Evolutionary conservation across 2,329 filamentous ascomycete genomes (phyloP).

Genomic region (Ilyonectria destructans): DNA sequence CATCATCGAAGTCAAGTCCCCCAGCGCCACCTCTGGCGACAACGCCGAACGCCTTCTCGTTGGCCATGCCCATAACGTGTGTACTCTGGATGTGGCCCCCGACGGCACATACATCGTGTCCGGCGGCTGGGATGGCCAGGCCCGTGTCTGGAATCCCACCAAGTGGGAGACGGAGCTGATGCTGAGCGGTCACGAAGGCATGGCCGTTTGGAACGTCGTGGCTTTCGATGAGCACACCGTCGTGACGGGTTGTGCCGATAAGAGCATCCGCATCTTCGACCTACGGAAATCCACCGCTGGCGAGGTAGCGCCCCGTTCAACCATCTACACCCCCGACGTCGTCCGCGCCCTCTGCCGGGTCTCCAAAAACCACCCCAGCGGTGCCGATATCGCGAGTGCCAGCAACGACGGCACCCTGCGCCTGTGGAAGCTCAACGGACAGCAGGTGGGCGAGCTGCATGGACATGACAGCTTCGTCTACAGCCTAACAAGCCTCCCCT

Average conservation of each 20-base stretch:
- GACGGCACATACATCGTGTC: constrained; percentile 85
- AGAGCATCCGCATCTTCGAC: constrained; percentile 88
- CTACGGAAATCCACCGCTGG: constrained; percentile 73
- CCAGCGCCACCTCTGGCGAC: constrained; percentile 76
- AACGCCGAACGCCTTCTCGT: constrained; percentile 89
- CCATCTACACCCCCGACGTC: constrained; percentile 81
- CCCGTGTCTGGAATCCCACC: constrained; percentile 87
- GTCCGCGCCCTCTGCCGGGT: constrained; percentile 91
- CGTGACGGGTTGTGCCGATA: constrained; percentile 94
- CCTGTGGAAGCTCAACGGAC: constrained; percentile 87
- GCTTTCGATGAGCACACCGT: constrained; percentile 86
- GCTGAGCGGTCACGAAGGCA: constrained; percentile 82
- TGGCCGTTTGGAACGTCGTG: constrained; percentile 91
- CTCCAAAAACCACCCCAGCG: constrained; percentile 82
- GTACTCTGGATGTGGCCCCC: constrained; percentile 84
- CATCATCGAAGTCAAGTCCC: constrained; percentile 90
- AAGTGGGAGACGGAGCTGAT: constrained; percentile 86
- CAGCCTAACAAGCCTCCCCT: constrained; percentile 82
- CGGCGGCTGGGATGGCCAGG: constrained; percentile 93
- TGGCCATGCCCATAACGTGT: constrained; percentile 91
- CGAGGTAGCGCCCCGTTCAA: constrained; percentile 67
- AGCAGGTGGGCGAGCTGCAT: constrained; percentile 82
- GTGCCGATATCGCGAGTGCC: constrained; percentile 94
- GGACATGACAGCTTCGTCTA: constrained; percentile 98
- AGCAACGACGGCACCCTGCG: constrained; percentile 93